A percentile compares a stretch with the other conserved stretches of the same genome.
Conservation (phyloP, 345 rosid species). For the Populus davidiana region DNA sequence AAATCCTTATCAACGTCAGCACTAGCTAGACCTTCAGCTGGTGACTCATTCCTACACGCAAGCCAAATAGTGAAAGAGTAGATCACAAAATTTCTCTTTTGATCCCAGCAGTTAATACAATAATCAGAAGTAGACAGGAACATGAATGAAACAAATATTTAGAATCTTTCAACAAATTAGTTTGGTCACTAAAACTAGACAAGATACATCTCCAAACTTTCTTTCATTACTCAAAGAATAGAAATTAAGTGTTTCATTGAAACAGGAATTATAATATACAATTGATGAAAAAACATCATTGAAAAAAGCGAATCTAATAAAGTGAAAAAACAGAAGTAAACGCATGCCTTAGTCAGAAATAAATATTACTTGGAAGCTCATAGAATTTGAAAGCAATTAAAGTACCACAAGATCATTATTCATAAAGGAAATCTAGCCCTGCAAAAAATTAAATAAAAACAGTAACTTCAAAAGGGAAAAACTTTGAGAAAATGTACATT, state of each 20-base stretch:
- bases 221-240: background rate
- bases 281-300: background rate
- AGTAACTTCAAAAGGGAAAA: background rate
- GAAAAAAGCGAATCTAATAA: no score
- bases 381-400: background rate
- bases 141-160: background rate
- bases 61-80: background rate
- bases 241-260: background rate
- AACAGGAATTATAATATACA: background rate
- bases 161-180: background rate
- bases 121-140: background rate
- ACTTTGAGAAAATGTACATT: background rate
- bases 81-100: background rate
- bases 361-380: background rate
- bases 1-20: constrained; percentile 36
- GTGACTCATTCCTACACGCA: constrained; percentile 38
- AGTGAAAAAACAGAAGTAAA: background rate
- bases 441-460: background rate
- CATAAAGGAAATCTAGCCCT: background rate
- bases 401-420: constrained; percentile 7
- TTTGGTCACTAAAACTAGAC: background rate
- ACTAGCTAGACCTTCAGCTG: constrained; percentile 21
- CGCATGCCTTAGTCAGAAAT: background rate
- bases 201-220: background rate
- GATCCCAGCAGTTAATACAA: background rate